phyloP scores from a whole-genome alignment of 2,329 filamentous ascomycete genomes.

The Macrophomina pseudophaseolina region DNA sequence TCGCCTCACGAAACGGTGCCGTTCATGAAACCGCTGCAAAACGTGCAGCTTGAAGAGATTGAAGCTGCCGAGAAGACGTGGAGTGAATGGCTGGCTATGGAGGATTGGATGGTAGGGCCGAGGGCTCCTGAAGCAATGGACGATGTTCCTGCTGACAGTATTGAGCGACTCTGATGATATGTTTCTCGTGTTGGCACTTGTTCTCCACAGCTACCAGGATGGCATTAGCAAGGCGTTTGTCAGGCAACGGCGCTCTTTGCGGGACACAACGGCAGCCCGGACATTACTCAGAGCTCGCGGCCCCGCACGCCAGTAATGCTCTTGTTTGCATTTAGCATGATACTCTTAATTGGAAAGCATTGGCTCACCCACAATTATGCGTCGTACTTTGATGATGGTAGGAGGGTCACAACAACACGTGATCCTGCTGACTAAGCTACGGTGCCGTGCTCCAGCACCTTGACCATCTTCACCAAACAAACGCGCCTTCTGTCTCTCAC shows the following conservation, averaged over 20 bases:
- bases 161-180: constrained; percentile 6
- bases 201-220: constrained; percentile 1
- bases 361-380: neutral
- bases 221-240: constrained; percentile 24
- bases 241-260: neutral
- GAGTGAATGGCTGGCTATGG: constrained; percentile 96
- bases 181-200: neutral
- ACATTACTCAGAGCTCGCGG: neutral
- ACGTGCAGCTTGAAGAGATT: constrained; percentile 78
- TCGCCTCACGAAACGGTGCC: constrained; percentile 81
- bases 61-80: constrained; percentile 80
- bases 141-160: constrained; percentile 28
- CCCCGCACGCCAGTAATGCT: neutral
- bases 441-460: constrained; percentile 4
- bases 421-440: constrained; percentile 20
- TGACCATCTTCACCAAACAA: constrained; percentile 9
- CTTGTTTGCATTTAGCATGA: neutral
- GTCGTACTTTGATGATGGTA: neutral
- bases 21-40: constrained; percentile 82
- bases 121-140: constrained; percentile 64
- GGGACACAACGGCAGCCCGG: neutral
- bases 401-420: neutral
- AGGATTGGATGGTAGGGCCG: constrained; percentile 97
- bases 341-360: constrained; percentile 1
- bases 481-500: neutral